Percentiles rank a stretch among this genome's conserved stretches.
Evolutionary conservation across 2,329 filamentous ascomycete species (phyloP).

Genomic region (Fusarium subglutinans): DNA sequence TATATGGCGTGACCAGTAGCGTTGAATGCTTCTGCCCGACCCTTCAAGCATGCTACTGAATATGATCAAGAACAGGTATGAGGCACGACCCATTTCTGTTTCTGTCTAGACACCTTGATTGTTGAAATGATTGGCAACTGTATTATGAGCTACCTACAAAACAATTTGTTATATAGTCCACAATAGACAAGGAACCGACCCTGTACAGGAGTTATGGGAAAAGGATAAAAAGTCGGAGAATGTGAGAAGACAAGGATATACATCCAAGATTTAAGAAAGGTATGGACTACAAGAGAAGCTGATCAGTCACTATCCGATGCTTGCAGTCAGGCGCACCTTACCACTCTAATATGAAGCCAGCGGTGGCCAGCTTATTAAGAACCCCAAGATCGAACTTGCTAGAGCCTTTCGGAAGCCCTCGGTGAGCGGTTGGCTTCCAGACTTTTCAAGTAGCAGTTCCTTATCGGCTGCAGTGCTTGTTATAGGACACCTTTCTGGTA

Average conservation of each 20-base stretch:
- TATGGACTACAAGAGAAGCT: not conserved
- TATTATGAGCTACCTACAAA: not conserved
- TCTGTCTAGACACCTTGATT: not conserved
- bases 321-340: not conserved
- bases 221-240: no score
- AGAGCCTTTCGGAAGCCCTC: not conserved
- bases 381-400: not conserved
- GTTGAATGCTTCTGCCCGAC: not conserved
- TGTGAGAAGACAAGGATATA: not conserved
- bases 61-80: not conserved
- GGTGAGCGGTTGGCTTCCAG: not conserved
- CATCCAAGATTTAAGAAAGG: rapidly evolving
- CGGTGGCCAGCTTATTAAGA: not conserved
- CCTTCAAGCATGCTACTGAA: not conserved
- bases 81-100: not conserved
- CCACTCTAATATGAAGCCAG: not conserved
- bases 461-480: not conserved
- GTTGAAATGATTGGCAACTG: not conserved
- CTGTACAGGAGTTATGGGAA: not conserved
- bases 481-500: not conserved
- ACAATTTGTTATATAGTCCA: not conserved
- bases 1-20: not conserved
- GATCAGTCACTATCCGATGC: not conserved
- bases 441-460: not conserved
- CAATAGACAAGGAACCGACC: not conserved